phyloP scores from a whole-genome alignment of 139 green algal species.

The Chlorella sp. region DNA sequence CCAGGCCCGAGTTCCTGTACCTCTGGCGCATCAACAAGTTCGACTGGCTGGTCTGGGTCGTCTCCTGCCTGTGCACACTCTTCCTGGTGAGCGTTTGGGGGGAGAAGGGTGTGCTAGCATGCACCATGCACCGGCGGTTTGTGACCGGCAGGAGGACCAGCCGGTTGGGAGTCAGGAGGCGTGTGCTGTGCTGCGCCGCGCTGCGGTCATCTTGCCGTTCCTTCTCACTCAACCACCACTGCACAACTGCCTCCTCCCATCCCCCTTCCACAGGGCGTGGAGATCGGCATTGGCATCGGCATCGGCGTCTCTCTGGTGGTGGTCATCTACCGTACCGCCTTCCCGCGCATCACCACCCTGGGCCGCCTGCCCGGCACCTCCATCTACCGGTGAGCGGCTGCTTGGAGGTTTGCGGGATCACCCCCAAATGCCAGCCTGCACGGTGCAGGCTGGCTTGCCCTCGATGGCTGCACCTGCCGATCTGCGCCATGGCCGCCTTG shows the following conservation, averaged over 20 bases:
- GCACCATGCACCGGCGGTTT: no score
- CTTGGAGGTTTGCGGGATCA: no score
- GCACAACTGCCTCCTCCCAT: not conserved
- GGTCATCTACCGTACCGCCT: slow-evolving; percentile 48
- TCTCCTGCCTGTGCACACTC: slow-evolving; percentile 31
- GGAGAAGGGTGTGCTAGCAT: no score
- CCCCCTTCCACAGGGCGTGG: slow-evolving; percentile 28
- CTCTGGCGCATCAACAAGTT: slow-evolving; percentile 48
- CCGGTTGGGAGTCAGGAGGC: no score
- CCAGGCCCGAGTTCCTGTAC: slow-evolving; percentile 43
- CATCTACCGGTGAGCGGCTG: slow-evolving; percentile 28
- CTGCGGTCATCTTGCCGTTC: not conserved
- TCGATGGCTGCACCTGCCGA: no score
- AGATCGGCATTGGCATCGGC: slow-evolving; percentile 46
- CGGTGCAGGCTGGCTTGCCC: no score
- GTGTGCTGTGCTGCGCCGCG: no score
- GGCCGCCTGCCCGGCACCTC: slow-evolving; percentile 71
- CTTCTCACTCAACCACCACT: not conserved
- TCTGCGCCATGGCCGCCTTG: no score
- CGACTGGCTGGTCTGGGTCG: slow-evolving; percentile 44
- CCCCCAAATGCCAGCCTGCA: no score
- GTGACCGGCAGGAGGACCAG: no score
- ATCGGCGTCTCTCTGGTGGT: slow-evolving; percentile 43
- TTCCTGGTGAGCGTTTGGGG: slow-evolving; percentile 35
- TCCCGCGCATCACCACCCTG: slow-evolving; percentile 79